Conservation (phyloP, 116 monocot genomes). For the Trichopus zeylanicus region DNA sequence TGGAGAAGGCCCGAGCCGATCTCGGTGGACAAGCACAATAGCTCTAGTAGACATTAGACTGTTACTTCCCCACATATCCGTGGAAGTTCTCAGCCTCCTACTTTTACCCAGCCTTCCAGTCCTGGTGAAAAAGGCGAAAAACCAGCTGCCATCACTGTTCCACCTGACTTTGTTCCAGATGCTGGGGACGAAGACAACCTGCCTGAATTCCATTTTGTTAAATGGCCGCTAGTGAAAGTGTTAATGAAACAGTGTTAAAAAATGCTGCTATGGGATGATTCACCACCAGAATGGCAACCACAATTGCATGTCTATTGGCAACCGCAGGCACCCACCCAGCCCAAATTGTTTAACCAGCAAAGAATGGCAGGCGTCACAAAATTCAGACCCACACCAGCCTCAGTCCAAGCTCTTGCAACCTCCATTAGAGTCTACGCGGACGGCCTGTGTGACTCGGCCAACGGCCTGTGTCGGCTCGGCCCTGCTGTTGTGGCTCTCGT, state of each 20-base stretch:
- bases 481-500: too few relatives aligned
- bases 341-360: too few relatives aligned
- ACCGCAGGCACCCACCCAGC: too few relatives aligned
- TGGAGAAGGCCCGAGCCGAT: slow-evolving; percentile 51
- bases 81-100: background rate
- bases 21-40: slow-evolving; percentile 40
- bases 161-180: too few relatives aligned
- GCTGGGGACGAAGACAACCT: slow-evolving; percentile 67
- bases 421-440: too few relatives aligned
- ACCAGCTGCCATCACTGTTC: slow-evolving; percentile 88
- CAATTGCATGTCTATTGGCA: too few relatives aligned
- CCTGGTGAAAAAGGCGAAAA: slow-evolving; percentile 27
- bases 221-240: slow-evolving; percentile 41
- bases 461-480: too few relatives aligned
- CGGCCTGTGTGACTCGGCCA: too few relatives aligned
- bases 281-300: slow-evolving; percentile 77
- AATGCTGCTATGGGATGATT: slow-evolving; percentile 52
- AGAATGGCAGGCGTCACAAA: too few relatives aligned
- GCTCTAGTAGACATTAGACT: slow-evolving; percentile 27
- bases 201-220: slow-evolving; percentile 68
- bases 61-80: background rate
- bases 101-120: background rate
- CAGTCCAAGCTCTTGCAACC: too few relatives aligned
- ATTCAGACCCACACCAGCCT: too few relatives aligned
- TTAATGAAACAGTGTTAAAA: slow-evolving; percentile 11